Evolutionary conservation across 306 rosid species (phyloP), one percentile per base, ranked within the genome.

Genomic region (Inga laurina): DNA sequence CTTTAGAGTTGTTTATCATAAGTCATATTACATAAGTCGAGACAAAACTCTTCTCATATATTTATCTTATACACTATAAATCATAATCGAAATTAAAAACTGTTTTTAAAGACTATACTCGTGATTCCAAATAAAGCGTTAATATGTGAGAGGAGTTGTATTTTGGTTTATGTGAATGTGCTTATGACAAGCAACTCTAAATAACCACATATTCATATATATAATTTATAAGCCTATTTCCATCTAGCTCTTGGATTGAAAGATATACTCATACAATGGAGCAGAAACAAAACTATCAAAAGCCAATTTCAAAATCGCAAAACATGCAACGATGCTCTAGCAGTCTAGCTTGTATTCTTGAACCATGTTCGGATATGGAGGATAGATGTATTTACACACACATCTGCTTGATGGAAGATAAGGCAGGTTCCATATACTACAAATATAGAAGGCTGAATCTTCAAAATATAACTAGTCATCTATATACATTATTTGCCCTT

Each of bases 341-440:
- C 79, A 57, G 6, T 22, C 12, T 59, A 12, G 64, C 79, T 62
- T 19, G 18, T 39, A 39, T 39, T 59, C 61, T 72, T 3, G 21
- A 27, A 56, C 43, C 27, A 1, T 41, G 32, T 62, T 73, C 79
- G 87, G 73, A 79, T 52, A 68, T 44, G 66, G 41, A n/a, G 13
- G 81, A 24, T 27, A 66, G 70, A 69, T 39, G 75, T 48, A 44
- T n/a, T 2, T 0, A 12, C 16, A 4, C 7, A 24, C 37, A 62
- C 68, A 62, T 44, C 82, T 61, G 72, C 35, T 59, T 48, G 54
- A 85, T 62, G 57, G 48, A 49, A 70, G 62, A 10, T 61, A 80
- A 75, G n/a, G 62, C 65, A 59, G 35, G 78, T 32, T 57, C 43
- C 6, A 45, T 35, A 72, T 75, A 81, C 82, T 82, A 59, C 76